Evolutionary conservation across 345 rosid species (phyloP), one percentile per base, ranked within the genome.

Genomic region (Excoecaria agallocha): DNA sequence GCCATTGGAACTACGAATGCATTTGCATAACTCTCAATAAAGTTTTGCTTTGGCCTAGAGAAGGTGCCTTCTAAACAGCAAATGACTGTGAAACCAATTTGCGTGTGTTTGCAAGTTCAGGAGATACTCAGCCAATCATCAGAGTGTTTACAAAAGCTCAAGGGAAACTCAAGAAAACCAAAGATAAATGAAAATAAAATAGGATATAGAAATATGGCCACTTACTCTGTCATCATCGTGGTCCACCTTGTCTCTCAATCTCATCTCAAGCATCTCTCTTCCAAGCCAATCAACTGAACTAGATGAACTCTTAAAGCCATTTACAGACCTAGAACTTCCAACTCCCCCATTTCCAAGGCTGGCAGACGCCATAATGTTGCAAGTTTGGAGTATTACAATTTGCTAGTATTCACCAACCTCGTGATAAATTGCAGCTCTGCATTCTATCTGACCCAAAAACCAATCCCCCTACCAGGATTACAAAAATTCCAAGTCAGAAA

Each of bases 201-300:
- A 58, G 39, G 77, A 76, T 17, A 37, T 25, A 54, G 63, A 61
- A 62, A 49, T 58, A 25, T 22, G 45, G 76, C 72, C 73, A 69
- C 93, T 82, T 84, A 94, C 98, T 81, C 92, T 82, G 76, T 91
- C 97, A 62, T 94, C 97, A 9, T 90, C 97, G n/a, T 87, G 86
- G 79, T 89, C 97, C 80, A 78, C 86, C 83, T 83, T 91, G 81
- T 92, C 95, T 84, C 92, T 87, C 78, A 94, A 85, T 84, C 91
- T 89, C 89, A 93, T 94, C 79, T 91, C 98, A 51, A 86, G 91
- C 93, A 94, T 89, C 81, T 92, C 98, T 79, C 97, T 87, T 35
- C 95, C 94, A 74, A 94, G 87, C 98, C 97, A 92, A 77, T 94
- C 98, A 41, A 94, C 90, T 0, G 98, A 94, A 83, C 96, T 91